Conservation (phyloP, 192 early-diverging fungal genomes). For the Lunasporangiospora selenospora region DNA sequence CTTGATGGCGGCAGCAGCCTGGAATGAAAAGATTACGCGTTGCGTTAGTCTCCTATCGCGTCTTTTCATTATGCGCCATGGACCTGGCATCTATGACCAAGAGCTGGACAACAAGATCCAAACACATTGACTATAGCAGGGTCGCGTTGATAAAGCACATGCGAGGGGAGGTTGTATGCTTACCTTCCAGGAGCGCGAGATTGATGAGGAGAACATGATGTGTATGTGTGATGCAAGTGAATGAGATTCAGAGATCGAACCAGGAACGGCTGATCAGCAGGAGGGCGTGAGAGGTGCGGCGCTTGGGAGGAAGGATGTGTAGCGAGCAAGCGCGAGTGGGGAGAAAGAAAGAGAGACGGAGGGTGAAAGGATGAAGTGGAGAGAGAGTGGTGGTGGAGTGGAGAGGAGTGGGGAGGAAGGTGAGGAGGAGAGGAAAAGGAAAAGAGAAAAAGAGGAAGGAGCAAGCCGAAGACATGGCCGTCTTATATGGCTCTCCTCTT, state of each 20-base stretch:
- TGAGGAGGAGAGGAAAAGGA: not conserved
- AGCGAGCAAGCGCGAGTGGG: constrained; percentile 6
- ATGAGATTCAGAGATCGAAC: not conserved
- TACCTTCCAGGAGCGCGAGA: constrained; percentile 50
- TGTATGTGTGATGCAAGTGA: too few relatives aligned
- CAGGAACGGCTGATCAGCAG: not conserved
- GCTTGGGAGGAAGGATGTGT: not conserved
- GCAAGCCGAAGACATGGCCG: too few relatives aligned
- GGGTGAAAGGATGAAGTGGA: not conserved
- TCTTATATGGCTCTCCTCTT: too few relatives aligned
- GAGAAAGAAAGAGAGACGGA: not conserved
- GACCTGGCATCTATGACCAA: not conserved
- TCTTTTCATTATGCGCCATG: too few relatives aligned
- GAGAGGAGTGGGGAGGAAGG: not conserved
- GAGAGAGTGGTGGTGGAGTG: not conserved
- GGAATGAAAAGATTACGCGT: not conserved
- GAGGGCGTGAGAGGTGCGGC: not conserved
- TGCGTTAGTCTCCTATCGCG: too few relatives aligned
- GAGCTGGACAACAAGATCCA: too few relatives aligned
- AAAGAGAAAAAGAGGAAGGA: too few relatives aligned
- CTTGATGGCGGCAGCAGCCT: constrained; percentile 43
- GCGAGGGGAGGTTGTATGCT: too few relatives aligned
- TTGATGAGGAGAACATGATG: constrained; percentile 49
- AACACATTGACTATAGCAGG: not conserved
- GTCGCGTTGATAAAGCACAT: too few relatives aligned